These are phyloP conservation scores for Stephania yunnanensis DNA, from an alignment of 164 flowering plant species.

Conservation along the genomic window DNA sequence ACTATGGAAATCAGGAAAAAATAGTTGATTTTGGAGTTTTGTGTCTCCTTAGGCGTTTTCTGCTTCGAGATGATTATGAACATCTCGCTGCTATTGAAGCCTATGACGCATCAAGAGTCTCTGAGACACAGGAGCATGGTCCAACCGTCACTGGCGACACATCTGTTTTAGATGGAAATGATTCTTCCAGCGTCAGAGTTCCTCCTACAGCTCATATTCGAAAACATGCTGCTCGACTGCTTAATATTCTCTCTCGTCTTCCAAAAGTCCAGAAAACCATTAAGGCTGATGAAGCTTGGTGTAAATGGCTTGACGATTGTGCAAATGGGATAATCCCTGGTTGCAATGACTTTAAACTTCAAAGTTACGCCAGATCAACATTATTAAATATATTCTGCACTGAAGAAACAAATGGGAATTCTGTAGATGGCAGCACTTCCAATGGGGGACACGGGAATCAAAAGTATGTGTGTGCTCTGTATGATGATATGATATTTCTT, in stretches of 20 bases:
- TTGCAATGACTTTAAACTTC: slow-evolving; percentile 75
- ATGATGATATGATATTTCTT: slow-evolving; percentile 67
- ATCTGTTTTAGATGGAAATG: slow-evolving; percentile 31
- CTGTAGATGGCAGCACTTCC: slow-evolving; percentile 21
- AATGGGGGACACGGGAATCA: slow-evolving; percentile 18
- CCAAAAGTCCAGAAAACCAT: slow-evolving; percentile 70
- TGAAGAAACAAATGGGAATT: slow-evolving; percentile 21
- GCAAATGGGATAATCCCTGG: slow-evolving; percentile 83
- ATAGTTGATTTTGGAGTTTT: slow-evolving; percentile 67
- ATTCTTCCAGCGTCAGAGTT: slow-evolving; percentile 66
- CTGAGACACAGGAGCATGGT: slow-evolving; percentile 47
- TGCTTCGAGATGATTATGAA: slow-evolving; percentile 88
- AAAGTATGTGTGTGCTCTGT: slow-evolving; percentile 43
- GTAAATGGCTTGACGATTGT: slow-evolving; percentile 95
- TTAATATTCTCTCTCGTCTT: slow-evolving; percentile 71
- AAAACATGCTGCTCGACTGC: slow-evolving; percentile 85
- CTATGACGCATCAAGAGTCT: slow-evolving; percentile 83
- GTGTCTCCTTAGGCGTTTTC: slow-evolving; percentile 70
- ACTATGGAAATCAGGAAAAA: slow-evolving; percentile 47
- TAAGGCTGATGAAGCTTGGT: slow-evolving; percentile 59
- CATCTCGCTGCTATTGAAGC: slow-evolving; percentile 89
- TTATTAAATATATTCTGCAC: slow-evolving; percentile 62
- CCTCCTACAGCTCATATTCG: slow-evolving; percentile 89
- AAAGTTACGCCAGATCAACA: slow-evolving; percentile 90
- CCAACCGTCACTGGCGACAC: slow-evolving; percentile 37